These are phyloP conservation scores for Miamiensis avidus DNA, from an alignment of 169 alveolate species.

Conservation along the genomic window DNA sequence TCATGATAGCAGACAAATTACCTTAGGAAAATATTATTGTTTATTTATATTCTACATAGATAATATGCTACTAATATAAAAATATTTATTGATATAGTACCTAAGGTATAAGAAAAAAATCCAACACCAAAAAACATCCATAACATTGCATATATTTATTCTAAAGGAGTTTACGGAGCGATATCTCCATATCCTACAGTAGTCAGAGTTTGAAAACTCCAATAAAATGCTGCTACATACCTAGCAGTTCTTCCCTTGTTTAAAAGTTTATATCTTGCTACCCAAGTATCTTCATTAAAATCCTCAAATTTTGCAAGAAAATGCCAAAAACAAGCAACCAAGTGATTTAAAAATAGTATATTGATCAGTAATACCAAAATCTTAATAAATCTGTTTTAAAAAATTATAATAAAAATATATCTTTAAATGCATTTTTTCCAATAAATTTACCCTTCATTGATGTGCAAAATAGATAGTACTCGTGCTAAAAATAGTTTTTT, in stretches of 20 bases:
- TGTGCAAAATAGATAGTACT: slow-evolving; percentile 14
- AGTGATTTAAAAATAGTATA: slow-evolving; percentile 66
- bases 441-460: slow-evolving; percentile 21
- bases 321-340: slow-evolving; percentile 71
- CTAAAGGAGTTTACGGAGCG: slow-evolving; percentile 60
- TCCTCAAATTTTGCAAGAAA: slow-evolving; percentile 61
- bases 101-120: slow-evolving; percentile 43
- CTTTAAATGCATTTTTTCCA: no score
- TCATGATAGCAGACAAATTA: slow-evolving; percentile 39
- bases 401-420: no score
- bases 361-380: slow-evolving; percentile 53
- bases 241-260: slow-evolving; percentile 48
- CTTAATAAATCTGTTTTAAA: slow-evolving; percentile 42
- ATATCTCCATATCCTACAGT: slow-evolving; percentile 83
- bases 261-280: slow-evolving; percentile 44
- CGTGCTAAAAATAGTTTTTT: slow-evolving; percentile 22
- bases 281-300: slow-evolving; percentile 64
- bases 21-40: no score
- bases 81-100: background rate
- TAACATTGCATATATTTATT: slow-evolving; percentile 56
- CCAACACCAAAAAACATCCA: slow-evolving; percentile 77
- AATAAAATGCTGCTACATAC: slow-evolving; percentile 65
- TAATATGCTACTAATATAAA: background rate
- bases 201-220: slow-evolving; percentile 75
- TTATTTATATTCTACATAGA: background rate